Evolutionary conservation across 2,329 filamentous ascomycete species (phyloP), one percentile per base, ranked within the genome.

Genomic region (Massarina eburnea): DNA sequence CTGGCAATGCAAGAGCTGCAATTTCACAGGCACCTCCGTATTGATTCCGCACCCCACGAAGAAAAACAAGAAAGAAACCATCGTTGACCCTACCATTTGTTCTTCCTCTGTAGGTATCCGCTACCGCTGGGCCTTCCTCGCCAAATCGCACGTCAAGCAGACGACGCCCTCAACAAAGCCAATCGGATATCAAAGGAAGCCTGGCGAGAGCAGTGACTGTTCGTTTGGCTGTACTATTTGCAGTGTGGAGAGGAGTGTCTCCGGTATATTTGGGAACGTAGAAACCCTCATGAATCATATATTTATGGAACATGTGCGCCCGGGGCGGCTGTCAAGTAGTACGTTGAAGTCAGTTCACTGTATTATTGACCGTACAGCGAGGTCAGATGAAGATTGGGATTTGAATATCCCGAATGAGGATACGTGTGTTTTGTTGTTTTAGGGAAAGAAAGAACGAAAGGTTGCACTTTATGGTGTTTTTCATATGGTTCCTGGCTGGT

Each of bases 241-340:
- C 45, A 58, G 49, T 19, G 57, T 57, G 0, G 62, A 70, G 43
- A 59, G 60, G 2, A 62, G 52, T 6, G 59, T 61, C 7, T 66
- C 65, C 19, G 59, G 61, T 3, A 58, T 71, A 3, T 71, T 63
- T 54, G 69, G 68, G 1, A 66, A 64, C 39, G 64, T 71, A 14
- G 68, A 67, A 47, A 68, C 63, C 38, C 58, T 74, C 19, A 67
- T 73, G 61, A 63, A 62, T 38, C 72, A 74, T 51, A 55, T 74
- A 9, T 52, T 59, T 1, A 44, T 62, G 15, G 65, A 64, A 27
- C 72, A 74, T 56, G 62, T 58, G 12, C 49, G 41, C 15, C 15
- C 35, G 6, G 57, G 58, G 10, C 52, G 45, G 22, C 59, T 58
- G 58, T 55, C 39, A 27, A 67, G 62, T 54, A 57, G 38, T 49